A percentile compares a stretch with the other conserved stretches of the same genome.
Evolutionary conservation across 345 rosid genomes (phyloP).

Genomic region (Rhodomyrtus tomentosa): DNA sequence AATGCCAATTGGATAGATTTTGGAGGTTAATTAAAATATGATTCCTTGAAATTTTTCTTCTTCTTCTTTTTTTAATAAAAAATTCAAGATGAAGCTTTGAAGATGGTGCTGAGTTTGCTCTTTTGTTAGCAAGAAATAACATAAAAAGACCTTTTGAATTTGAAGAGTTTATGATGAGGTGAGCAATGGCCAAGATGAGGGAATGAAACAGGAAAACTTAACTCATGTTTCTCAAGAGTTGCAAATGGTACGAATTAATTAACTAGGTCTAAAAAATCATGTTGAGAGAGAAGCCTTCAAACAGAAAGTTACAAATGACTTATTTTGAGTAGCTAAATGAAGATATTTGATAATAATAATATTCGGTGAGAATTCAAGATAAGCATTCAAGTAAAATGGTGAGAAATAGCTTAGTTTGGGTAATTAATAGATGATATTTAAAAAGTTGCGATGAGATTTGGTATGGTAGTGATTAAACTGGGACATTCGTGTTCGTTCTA

Average conservation of each 20-base stretch:
- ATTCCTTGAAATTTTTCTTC: no score
- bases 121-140: background rate
- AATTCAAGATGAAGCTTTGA: background rate
- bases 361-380: background rate
- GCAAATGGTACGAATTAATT: background rate
- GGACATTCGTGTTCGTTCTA: rapidly evolving
- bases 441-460: background rate
- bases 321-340: background rate
- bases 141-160: background rate
- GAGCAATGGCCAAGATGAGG: background rate
- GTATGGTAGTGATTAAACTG: background rate
- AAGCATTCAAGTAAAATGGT: background rate
- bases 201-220: background rate
- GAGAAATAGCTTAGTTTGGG: background rate
- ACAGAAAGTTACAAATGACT: background rate
- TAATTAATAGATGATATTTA: background rate
- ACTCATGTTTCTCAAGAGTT: background rate
- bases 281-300: background rate
- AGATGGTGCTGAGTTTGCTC: background rate
- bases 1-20: background rate
- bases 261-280: background rate
- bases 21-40: background rate
- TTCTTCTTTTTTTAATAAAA: no score
- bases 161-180: background rate
- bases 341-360: background rate